phyloP scores from a whole-genome alignment of 257 asterid genomes.

The Perilla frutescens region DNA sequence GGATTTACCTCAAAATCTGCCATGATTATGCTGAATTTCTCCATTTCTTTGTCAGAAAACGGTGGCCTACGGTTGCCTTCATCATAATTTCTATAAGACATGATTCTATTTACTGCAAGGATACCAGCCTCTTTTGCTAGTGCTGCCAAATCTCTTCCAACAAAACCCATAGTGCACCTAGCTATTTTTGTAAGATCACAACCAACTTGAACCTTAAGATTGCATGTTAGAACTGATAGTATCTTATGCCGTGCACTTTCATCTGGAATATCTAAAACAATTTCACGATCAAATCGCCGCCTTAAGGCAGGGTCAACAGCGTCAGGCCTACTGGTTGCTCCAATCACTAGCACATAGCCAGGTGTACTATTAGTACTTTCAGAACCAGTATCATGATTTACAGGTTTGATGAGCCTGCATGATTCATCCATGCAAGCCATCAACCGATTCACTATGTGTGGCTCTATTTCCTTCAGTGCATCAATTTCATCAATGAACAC shows the following conservation, averaged over 20 bases:
- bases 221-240: slow-evolving; percentile 60
- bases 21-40: slow-evolving; percentile 64
- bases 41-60: slow-evolving; percentile 71
- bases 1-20: slow-evolving; percentile 82
- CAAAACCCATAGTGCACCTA: slow-evolving; percentile 82
- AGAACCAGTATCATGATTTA: slow-evolving; percentile 35
- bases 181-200: slow-evolving; percentile 82
- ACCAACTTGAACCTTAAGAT: slow-evolving; percentile 72
- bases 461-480: too few relatives aligned
- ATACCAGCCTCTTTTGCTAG: slow-evolving; percentile 77
- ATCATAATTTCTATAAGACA: slow-evolving; percentile 42
- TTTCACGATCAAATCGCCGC: slow-evolving; percentile 91
- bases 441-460: slow-evolving; percentile 79
- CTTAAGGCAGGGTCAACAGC: slow-evolving; percentile 87
- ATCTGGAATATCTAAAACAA: slow-evolving; percentile 75
- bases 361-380: slow-evolving; percentile 46
- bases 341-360: slow-evolving; percentile 83
- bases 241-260: slow-evolving; percentile 77
- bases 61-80: slow-evolving; percentile 76
- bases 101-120: slow-evolving; percentile 82
- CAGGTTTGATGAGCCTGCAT: slow-evolving; percentile 48
- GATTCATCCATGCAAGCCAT: slow-evolving; percentile 93
- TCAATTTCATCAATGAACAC: slow-evolving; percentile 96
- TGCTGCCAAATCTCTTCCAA: slow-evolving; percentile 89
- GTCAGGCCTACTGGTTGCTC: slow-evolving; percentile 91